These are phyloP conservation scores for Phytophthora idaei DNA, from an alignment of 352 stramenopile genomes.

Conservation along the genomic window DNA sequence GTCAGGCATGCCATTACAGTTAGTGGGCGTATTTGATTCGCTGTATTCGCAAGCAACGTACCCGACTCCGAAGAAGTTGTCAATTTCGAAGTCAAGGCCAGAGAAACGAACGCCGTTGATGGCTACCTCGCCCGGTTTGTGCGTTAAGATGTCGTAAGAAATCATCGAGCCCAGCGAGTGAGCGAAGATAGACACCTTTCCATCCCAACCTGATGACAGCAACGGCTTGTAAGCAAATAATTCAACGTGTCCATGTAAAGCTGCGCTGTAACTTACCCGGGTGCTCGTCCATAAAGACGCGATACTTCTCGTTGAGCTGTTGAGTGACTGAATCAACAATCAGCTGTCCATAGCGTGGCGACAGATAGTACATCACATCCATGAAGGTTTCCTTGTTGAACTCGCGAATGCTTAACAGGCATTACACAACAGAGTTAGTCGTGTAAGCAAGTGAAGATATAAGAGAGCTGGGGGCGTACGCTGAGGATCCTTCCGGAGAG, in stretches of 20 bases:
- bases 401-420: conserved; percentile 74
- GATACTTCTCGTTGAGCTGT: conserved; percentile 91
- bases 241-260: not conserved
- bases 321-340: conserved; percentile 92
- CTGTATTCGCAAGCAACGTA: conserved; percentile 27
- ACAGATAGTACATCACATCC: conserved; percentile 95
- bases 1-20: conserved; percentile 4
- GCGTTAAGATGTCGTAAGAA: conserved; percentile 91
- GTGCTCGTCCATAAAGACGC: conserved; percentile 89
- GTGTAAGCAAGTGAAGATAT: not conserved
- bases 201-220: conserved; percentile 66
- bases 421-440: conserved; percentile 3
- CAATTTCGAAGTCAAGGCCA: conserved; percentile 84
- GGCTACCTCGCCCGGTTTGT: conserved; percentile 63
- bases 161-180: conserved; percentile 93
- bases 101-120: conserved; percentile 77
- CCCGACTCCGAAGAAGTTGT: conserved; percentile 88
- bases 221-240: not conserved
- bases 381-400: conserved; percentile 96
- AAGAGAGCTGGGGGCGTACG: conserved; percentile 42
- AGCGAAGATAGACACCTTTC: conserved; percentile 90
- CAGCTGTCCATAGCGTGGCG: conserved; percentile 88
- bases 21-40: not conserved
- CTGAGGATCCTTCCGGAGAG: conserved; percentile 70
- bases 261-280: conserved; percentile 42